Evolutionary conservation across 1,284 basidiomycete species (phyloP), one percentile per base, ranked within the genome.

Genomic region (Boletus holoroseus): DNA sequence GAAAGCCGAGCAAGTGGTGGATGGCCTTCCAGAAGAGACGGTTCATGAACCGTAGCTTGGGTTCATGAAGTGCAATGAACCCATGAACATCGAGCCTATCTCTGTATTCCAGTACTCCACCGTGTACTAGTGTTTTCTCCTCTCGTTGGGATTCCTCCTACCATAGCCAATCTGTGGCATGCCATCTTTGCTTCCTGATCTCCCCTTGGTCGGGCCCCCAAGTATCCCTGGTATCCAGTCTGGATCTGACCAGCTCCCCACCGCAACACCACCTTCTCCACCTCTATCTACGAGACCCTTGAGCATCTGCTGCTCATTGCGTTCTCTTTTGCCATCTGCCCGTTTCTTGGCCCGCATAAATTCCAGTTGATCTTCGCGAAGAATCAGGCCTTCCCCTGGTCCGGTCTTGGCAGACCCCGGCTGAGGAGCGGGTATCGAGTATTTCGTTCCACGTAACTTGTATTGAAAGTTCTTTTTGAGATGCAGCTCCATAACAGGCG

Each of bases 1-100:
- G 86, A 51, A 92, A 88, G 67, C 94, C 96, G 1, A 96, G 89
- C 78, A 99, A 99, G 72, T 99, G 95, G 95, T 99, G 96, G 96
- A 93, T 99, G 88, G 88, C 91, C 32, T 99, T 99, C 82, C 94
- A 94, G 73, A 97, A 95, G 79, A 82, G 94, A 66, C 81, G 88
- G 38, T 94, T 94, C 80, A 93, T 94, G 90, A 90, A 91, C 74
- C 87, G 91, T 67, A 90, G 86, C 67, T 69, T 91, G 64, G 83
- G 81, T 53, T 77, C 76, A 61, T 82, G 73, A 69, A 66, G 28
- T 24, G 7, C 18, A 32, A 30, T 27, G 26, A 41, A 43, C 16
- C 12, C 8, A 41, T 5, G 20, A 31, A 38, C 26, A 37, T 28
- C 38, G 47, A 46, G 41, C 41, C 34, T 42, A 34, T 30, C 18